Evolutionary conservation across 2,329 filamentous ascomycete genomes (phyloP).

Genomic region (Trichophyton rubrum): DNA sequence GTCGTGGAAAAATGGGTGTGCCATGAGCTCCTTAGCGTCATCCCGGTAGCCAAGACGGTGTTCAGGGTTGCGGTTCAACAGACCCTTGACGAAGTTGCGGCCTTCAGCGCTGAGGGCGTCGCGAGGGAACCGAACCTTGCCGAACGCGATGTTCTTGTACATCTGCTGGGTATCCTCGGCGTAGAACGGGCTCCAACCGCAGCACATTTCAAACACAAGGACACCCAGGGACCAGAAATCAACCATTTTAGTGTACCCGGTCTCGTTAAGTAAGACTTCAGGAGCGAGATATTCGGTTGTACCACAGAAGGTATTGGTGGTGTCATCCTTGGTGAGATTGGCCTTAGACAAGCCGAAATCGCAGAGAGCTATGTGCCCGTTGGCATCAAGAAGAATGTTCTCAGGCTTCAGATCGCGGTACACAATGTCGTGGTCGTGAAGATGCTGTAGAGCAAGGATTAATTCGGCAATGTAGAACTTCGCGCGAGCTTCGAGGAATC

Average conservation of each 20-base stretch:
- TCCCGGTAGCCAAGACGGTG: slow-evolving; percentile 82
- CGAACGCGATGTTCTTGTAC: slow-evolving; percentile 99
- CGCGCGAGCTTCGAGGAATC: slow-evolving; percentile 84
- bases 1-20: slow-evolving; percentile 86
- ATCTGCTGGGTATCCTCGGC: slow-evolving; percentile 98
- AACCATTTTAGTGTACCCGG: slow-evolving; percentile 98
- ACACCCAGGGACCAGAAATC: slow-evolving; percentile 99
- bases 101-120: slow-evolving; percentile 92
- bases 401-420: slow-evolving; percentile 96
- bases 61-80: slow-evolving; percentile 92
- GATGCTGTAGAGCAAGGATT: slow-evolving; percentile 84
- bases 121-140: slow-evolving; percentile 90
- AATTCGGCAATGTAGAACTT: slow-evolving; percentile 99
- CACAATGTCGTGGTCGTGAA: slow-evolving; percentile 94
- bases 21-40: slow-evolving; percentile 88
- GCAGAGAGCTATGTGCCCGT: slow-evolving; percentile 93
- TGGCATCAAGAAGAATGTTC: slow-evolving; percentile 92
- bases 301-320: slow-evolving; percentile 96
- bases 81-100: slow-evolving; percentile 92
- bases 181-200: slow-evolving; percentile 97
- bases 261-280: slow-evolving; percentile 88
- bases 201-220: slow-evolving; percentile 98
- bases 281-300: slow-evolving; percentile 96
- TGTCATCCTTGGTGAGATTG: slow-evolving; percentile 91
- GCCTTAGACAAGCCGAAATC: slow-evolving; percentile 97